Conservation (phyloP, 192 early-diverging fungal genomes). For the Coemansia sp. region DNA sequence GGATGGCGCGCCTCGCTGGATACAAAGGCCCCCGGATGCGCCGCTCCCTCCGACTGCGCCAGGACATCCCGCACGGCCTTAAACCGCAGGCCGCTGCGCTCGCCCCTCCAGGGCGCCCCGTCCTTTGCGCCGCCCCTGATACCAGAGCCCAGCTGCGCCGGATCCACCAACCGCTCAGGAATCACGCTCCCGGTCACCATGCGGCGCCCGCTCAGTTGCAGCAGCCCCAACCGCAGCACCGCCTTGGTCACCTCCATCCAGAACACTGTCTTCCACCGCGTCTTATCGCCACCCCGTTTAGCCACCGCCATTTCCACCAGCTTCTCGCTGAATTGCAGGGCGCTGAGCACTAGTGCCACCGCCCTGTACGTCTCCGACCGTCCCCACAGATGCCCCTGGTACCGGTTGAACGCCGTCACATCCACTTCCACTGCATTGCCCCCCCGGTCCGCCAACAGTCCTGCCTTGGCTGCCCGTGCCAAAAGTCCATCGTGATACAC, state of each 20-base stretch:
- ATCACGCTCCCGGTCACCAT: constrained; percentile 45
- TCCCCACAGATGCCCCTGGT: constrained; percentile 63
- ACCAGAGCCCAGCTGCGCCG: constrained; percentile 27
- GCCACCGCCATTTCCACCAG: constrained; percentile 76
- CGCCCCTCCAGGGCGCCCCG: constrained; percentile 50
- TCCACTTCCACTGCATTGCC: constrained; percentile 24
- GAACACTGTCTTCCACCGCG: constrained; percentile 62
- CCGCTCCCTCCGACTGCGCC: constrained; percentile 31
- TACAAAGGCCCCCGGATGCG: constrained; percentile 24
- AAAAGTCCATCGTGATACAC: constrained; percentile 85
- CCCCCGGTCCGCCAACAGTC: constrained; percentile 38
- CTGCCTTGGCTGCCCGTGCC: constrained; percentile 32
- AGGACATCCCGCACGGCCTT: constrained; percentile 47
- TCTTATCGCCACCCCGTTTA: constrained; percentile 62
- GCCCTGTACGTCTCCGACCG: constrained; percentile 54
- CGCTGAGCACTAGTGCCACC: constrained; percentile 63
- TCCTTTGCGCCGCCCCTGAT: constrained; percentile 2
- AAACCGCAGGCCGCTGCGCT: constrained; percentile 56
- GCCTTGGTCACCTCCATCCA: constrained; percentile 70
- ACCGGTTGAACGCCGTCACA: constrained; percentile 64
- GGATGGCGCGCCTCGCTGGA: constrained; percentile 49
- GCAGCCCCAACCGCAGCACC: constrained; percentile 35
- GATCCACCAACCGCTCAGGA: constrained; percentile 53
- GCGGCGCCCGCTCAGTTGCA: constrained; percentile 36
- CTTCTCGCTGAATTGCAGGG: constrained; percentile 72